Percentiles rank a stretch among this genome's conserved stretches.
Evolutionary conservation across 2,329 filamentous ascomycete species (phyloP).

Genomic region (Penicillium sp.): DNA sequence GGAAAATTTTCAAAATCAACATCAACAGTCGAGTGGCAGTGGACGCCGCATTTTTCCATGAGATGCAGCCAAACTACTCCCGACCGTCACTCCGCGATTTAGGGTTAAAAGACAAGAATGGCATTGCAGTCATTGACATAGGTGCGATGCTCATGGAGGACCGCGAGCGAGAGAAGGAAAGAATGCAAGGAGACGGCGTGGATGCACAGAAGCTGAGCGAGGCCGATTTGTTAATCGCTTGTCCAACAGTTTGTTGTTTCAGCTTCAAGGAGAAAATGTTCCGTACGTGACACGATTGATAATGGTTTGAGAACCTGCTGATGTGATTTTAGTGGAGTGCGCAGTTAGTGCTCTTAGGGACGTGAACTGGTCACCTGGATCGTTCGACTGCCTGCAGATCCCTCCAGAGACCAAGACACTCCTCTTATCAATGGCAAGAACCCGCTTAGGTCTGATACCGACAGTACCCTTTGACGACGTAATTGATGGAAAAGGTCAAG

Average conservation of each 20-base stretch:
- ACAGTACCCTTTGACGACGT: background rate
- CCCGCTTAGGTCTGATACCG: background rate
- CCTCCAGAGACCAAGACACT: background rate
- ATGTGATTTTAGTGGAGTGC: background rate
- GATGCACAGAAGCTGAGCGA: background rate
- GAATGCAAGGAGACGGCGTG: background rate
- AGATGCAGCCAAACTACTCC: constrained; percentile 4
- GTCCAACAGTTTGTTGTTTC: background rate
- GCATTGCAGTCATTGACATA: background rate
- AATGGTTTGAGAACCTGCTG: too few relatives aligned
- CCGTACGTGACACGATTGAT: background rate
- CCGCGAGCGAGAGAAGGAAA: constrained; percentile 4
- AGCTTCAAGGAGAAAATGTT: constrained; percentile 4
- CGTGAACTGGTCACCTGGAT: background rate
- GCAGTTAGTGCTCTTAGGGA: background rate
- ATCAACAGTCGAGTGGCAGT: background rate
- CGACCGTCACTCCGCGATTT: background rate
- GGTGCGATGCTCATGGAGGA: background rate
- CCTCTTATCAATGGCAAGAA: background rate
- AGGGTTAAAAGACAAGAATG: background rate
- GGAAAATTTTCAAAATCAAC: background rate
- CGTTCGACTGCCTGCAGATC: background rate
- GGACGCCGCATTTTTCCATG: background rate
- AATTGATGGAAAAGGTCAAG: background rate
- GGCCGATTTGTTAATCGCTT: background rate